These are phyloP conservation scores for Vicia sativa DNA, from an alignment of 306 rosid genomes.

Conservation along the genomic window DNA sequence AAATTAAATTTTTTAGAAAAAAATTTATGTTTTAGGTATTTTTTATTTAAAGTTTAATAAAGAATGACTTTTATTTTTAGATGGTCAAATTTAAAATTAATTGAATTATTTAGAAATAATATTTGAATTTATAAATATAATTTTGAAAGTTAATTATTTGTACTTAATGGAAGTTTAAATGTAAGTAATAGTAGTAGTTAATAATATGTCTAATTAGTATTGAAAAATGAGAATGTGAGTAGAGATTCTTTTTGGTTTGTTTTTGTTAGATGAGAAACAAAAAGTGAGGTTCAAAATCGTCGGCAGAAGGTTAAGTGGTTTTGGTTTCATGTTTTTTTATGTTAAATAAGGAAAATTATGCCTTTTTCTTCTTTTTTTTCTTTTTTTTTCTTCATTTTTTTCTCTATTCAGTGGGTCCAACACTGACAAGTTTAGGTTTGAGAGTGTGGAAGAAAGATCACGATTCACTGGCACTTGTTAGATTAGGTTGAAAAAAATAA, in stretches of 20 bases:
- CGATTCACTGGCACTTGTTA: constrained; percentile 35
- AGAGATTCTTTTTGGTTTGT: constrained; percentile 29
- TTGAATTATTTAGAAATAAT: too few relatives aligned
- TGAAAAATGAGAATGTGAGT: constrained; percentile 1
- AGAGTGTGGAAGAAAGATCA: constrained; percentile 25
- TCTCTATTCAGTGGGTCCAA: constrained; percentile 24
- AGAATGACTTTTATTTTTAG: too few relatives aligned
- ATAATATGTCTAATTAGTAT: neutral
- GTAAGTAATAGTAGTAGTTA: too few relatives aligned
- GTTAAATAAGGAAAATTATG: constrained; percentile 26
- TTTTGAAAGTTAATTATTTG: too few relatives aligned
- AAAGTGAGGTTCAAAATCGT: constrained; percentile 6
- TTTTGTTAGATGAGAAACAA: neutral
- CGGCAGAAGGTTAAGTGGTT: constrained; percentile 23
- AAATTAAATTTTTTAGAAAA: too few relatives aligned
- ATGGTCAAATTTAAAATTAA: too few relatives aligned
- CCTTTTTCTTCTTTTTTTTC: neutral
- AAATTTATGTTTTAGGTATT: too few relatives aligned
- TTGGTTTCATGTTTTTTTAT: neutral
- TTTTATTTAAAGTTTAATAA: too few relatives aligned
- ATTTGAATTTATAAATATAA: neutral
- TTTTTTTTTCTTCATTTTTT: neutral
- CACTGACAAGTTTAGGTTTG: neutral
- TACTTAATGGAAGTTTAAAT: too few relatives aligned
- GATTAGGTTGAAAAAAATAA: constrained; percentile 14